A percentile compares a stretch with the other conserved stretches of the same genome.
These are phyloP conservation scores for Halophytophthora polymorphica DNA, from an alignment of 352 stramenopile genomes.

Conservation along the genomic window DNA sequence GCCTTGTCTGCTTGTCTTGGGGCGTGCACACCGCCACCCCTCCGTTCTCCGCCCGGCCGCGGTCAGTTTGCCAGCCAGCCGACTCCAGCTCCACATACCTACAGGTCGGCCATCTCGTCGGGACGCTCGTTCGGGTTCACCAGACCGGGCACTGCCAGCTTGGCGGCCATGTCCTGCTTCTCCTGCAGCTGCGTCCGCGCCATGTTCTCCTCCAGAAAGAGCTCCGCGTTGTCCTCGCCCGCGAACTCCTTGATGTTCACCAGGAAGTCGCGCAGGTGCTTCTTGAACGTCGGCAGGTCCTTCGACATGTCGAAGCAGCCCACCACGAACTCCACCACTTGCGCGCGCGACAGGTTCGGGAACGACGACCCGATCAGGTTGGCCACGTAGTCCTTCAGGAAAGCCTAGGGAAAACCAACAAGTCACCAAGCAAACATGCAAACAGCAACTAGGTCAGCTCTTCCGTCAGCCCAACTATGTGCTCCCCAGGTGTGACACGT, in stretches of 20 bases:
- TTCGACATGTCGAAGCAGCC: conserved; percentile 98
- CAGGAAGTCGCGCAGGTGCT: conserved; percentile 98
- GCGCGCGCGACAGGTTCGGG: conserved; percentile 91
- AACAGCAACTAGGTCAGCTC: not conserved
- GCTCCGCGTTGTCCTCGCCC: conserved; percentile 95
- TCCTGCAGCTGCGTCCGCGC: conserved; percentile 84
- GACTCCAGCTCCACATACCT: conserved; percentile 6
- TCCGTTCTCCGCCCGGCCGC: too few relatives aligned
- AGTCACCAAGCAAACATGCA: not conserved
- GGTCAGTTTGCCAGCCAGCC: too few relatives aligned
- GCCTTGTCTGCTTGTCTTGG: too few relatives aligned
- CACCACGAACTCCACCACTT: conserved; percentile 96
- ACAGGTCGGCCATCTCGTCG: conserved; percentile 88
- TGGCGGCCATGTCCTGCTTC: conserved; percentile 77
- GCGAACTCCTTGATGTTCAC: conserved; percentile 98
- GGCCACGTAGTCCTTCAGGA: conserved; percentile 96
- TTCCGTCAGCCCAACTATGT: not conserved
- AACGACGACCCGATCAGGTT: conserved; percentile 97
- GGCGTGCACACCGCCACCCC: too few relatives aligned
- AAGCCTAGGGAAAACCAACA: conserved; percentile 41
- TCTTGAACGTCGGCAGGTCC: conserved; percentile 98
- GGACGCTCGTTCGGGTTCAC: conserved; percentile 90
- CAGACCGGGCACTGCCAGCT: conserved; percentile 88
- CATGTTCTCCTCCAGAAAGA: conserved; percentile 96
- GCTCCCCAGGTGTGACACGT: conserved; percentile 6